A percentile compares a stretch with the other conserved stretches of the same genome.
Conservation (phyloP, 495 filamentous ascomycete genomes). For the Trichoderma reesei region DNA sequence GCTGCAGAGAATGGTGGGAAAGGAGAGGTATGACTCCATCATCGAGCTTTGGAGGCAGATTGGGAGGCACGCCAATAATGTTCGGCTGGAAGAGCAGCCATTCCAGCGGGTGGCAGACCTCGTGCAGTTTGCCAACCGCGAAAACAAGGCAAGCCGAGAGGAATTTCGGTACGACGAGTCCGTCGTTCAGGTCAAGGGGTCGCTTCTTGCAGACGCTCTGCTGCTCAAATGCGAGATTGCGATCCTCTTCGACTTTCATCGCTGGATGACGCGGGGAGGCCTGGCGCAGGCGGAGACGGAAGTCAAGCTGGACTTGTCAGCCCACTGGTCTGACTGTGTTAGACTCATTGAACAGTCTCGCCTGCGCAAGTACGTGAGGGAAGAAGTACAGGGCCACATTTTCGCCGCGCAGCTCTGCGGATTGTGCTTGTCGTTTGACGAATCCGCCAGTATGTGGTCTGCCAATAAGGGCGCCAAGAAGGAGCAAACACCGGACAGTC, state of each 20-base stretch:
- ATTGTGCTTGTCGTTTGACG: constrained; percentile 6
- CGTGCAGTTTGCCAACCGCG: constrained; percentile 38
- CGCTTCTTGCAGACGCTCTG: constrained; percentile 40
- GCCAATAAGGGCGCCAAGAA: background rate
- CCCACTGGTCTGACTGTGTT: constrained; percentile 15
- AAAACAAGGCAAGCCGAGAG: constrained; percentile 24
- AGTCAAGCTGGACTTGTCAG: constrained; percentile 27
- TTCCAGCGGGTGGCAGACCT: constrained; percentile 46
- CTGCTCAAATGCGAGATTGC: constrained; percentile 45
- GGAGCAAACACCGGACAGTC: constrained; percentile 24
- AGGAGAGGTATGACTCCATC: constrained; percentile 30
- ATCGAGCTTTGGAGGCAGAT: constrained; percentile 32
- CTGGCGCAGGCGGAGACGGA: constrained; percentile 5
- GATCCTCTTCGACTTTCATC: constrained; percentile 46
- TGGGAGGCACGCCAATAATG: constrained; percentile 31
- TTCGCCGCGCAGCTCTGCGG: background rate
- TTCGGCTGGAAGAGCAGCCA: constrained; percentile 49
- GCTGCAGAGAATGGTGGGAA: constrained; percentile 17
- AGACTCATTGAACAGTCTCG: background rate
- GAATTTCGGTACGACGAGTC: constrained; percentile 35
- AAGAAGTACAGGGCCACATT: background rate
- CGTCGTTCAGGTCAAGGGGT: constrained; percentile 37
- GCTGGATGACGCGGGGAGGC: constrained; percentile 17
- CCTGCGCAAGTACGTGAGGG: background rate
- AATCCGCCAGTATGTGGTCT: constrained; percentile 25